Evolutionary conservation across 139 green algal species (phyloP), one percentile per base, ranked within the genome.

Genomic region (Chlorella sp.): DNA sequence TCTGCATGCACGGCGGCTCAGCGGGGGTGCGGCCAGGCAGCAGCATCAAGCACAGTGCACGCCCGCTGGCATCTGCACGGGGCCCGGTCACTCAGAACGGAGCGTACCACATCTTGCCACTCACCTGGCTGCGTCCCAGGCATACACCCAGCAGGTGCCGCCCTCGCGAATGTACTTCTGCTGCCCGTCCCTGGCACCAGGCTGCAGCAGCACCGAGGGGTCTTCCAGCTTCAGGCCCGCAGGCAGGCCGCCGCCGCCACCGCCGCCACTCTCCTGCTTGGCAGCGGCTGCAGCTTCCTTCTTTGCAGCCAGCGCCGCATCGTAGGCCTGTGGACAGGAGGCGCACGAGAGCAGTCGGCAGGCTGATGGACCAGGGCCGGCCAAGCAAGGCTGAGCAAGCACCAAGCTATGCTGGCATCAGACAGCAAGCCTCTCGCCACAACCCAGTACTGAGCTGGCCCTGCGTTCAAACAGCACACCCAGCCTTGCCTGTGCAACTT

Each of bases 61-160:
- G n/a, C n/a, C n/a, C n/a, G n/a, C n/a, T n/a, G n/a, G n/a, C n/a
- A n/a, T n/a, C n/a, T n/a, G n/a, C n/a, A n/a, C n/a, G n/a, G n/a
- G n/a, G n/a, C n/a, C n/a, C n/a, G n/a, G n/a, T n/a, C n/a, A n/a
- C n/a, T n/a, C n/a, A n/a, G n/a, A n/a, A n/a, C n/a, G n/a, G n/a
- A n/a, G n/a, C n/a, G n/a, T n/a, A n/a, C n/a, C 11, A 21, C 51
- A 60, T 9, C 51, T 21, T 20, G 51, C 57, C 72, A 93, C 69
- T 51, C 86, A 81, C 67, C 81, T 88, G 67, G 65, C 81, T 0
- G 83, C 83, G 55, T 94, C 92, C 96, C 95, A 99, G 30, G 74
- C 81, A 86, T 98, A 99, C 1, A 93, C 96, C 47, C 94, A 87
- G 4, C 94, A 90, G n/a, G 72, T 82, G 34, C 92, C 94, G 2